Evolutionary conservation across 352 stramenopile species (phyloP).

Genomic region (Phytophthora europaea): DNA sequence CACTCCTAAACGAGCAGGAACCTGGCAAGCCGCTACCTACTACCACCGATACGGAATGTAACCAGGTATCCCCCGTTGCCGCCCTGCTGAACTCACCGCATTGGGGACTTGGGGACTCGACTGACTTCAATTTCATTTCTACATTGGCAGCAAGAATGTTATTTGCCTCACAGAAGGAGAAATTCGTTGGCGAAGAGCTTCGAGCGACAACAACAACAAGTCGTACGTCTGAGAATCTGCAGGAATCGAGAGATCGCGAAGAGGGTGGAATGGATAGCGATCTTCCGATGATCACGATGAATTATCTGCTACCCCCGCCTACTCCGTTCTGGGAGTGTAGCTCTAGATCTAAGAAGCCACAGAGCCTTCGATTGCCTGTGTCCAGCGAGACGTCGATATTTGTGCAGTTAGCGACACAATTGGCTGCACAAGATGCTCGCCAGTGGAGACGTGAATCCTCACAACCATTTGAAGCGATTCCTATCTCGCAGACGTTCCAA

Average conservation of each 20-base stretch:
- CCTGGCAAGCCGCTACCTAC: not conserved
- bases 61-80: constrained; percentile 33
- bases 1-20: not conserved
- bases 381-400: constrained; percentile 28
- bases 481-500: constrained; percentile 50
- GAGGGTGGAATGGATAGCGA: constrained; percentile 13
- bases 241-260: constrained; percentile 22
- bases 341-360: not conserved
- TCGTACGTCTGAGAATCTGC: constrained; percentile 10
- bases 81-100: constrained; percentile 34
- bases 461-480: constrained; percentile 50
- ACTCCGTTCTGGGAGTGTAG: constrained; percentile 38
- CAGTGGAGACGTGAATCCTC: constrained; percentile 44
- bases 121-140: constrained; percentile 25
- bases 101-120: constrained; percentile 36
- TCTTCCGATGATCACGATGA: constrained; percentile 30
- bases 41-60: constrained; percentile 11
- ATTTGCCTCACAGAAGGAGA: constrained; percentile 55
- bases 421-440: constrained; percentile 29
- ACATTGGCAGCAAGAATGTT: constrained; percentile 31
- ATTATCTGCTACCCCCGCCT: constrained; percentile 4
- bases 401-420: constrained; percentile 37
- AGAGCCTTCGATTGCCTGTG: constrained; percentile 1
- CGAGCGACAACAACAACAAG: constrained; percentile 30
- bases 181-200: constrained; percentile 44